Evolutionary conservation across 148 eudicot species (phyloP).

Genomic region (Silene conica): DNA sequence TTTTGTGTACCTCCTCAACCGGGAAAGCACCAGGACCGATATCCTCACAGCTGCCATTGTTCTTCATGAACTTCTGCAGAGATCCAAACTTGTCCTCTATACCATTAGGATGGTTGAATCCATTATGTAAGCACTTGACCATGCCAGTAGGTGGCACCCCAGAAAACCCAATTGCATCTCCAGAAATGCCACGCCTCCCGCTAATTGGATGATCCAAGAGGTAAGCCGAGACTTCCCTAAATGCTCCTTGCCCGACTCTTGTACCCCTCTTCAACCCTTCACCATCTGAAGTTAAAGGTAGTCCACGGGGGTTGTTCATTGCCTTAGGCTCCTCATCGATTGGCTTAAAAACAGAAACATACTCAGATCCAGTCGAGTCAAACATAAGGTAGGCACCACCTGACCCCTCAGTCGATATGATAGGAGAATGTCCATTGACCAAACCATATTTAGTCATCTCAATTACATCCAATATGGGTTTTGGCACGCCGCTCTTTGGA

Average conservation of each 20-base stretch:
- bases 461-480: constrained; percentile 43
- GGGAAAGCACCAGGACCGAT: constrained; percentile 81
- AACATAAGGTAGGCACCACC: constrained; percentile 93
- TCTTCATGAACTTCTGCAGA: constrained; percentile 81
- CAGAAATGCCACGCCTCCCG: constrained; percentile 55
- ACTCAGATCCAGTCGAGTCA: constrained; percentile 54
- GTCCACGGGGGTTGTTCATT: constrained; percentile 76
- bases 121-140: constrained; percentile 62
- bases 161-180: constrained; percentile 69
- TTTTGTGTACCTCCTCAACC: constrained; percentile 82
- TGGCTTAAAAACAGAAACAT: constrained; percentile 88
- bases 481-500: constrained; percentile 48
- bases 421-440: constrained; percentile 49
- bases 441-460: constrained; percentile 57
- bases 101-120: constrained; percentile 69
- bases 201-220: constrained; percentile 76
- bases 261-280: constrained; percentile 98
- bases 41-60: constrained; percentile 91
- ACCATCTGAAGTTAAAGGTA: constrained; percentile 68
- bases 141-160: constrained; percentile 88
- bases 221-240: constrained; percentile 88
- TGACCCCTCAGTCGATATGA: constrained; percentile 86
- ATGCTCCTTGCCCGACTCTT: constrained; percentile 88
- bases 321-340: constrained; percentile 95
- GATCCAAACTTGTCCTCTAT: constrained; percentile 64